These are phyloP conservation scores for Apiotrichum mycotoxinovorans DNA, from an alignment of 1,284 basidiomycete species.

Conservation along the genomic window DNA sequence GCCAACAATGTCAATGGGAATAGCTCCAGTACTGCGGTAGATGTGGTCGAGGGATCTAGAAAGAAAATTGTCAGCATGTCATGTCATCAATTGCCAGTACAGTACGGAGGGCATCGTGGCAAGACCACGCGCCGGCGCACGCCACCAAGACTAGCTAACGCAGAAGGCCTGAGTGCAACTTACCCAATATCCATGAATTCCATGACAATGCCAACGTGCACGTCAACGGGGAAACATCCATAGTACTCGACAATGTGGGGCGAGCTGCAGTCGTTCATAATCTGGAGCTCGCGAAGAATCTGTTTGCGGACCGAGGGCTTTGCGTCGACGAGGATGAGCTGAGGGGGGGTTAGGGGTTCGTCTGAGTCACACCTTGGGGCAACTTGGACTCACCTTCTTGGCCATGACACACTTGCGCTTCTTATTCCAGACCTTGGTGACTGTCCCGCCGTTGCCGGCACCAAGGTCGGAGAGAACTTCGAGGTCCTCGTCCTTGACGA, in stretches of 20 bases:
- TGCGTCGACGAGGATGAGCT: conserved; percentile 97
- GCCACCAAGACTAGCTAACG: too few relatives aligned
- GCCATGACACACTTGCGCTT: conserved; percentile 88
- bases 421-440: conserved; percentile 90
- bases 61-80: background rate
- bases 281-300: conserved; percentile 93
- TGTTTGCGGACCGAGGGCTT: conserved; percentile 97
- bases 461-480: conserved; percentile 84
- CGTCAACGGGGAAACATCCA: conserved; percentile 91
- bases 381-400: conserved; percentile 67
- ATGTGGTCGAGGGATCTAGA: conserved; percentile 74
- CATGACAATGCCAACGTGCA: conserved; percentile 99
- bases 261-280: conserved; percentile 95
- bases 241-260: conserved; percentile 93
- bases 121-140: too few relatives aligned
- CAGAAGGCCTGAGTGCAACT: too few relatives aligned
- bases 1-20: conserved; percentile 83
- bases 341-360: too few relatives aligned
- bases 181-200: conserved; percentile 81
- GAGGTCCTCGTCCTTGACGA: conserved; percentile 75
- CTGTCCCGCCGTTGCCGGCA: conserved; percentile 96
- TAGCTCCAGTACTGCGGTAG: conserved; percentile 87
- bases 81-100: background rate
- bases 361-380: background rate
- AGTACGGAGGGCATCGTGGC: too few relatives aligned